Evolutionary conservation across 208 protist species (phyloP), one percentile per base, ranked within the genome.

Genomic region (Crithidia expoeki): DNA sequence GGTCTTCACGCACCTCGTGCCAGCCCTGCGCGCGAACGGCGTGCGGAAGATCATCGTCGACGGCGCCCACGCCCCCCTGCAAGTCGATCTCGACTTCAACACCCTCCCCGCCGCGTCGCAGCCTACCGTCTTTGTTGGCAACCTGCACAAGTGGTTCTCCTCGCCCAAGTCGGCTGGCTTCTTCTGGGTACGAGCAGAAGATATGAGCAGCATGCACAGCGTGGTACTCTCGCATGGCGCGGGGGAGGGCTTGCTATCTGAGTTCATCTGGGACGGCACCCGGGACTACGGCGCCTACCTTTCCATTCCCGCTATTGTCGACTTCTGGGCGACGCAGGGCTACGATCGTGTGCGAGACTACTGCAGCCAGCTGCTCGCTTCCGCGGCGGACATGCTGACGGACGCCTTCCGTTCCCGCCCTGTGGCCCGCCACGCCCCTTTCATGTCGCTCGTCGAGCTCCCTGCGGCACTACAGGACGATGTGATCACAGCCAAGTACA

Each of bases 141-240:
- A 97, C 63, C 73, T 92, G 32, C 94, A 98, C 83, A 98, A 98
- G 75, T 98, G 94, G 93, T 88, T 95, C 58, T 95, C 82, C 23
- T 70, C 78, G 11, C 84, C 93, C 56, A 95, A 96, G 76, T 88
- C 92, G 7, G 84, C 72, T n/a, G 94, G 90, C 38, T 95, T 94
- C 69, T 84, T 97, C 73, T 96, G 88, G 86, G 84, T 94, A 27
- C 67, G 88, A 23, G 25, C 33, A 4, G 76, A 76, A 11, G 68
- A 74, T 44, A 55, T 74, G 46, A 75, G 85, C n/a, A 55, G 57
- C 32, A 76, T 95, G 51, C 83, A 81, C 77, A 88, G 79, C 51
- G 85, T 89, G 25, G 88, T 94, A 51, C 67, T 93, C 23, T 96
- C 90, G 11, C 94, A 98, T 61, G 94, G 94, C 27, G 87, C 88